phyloP scores from a whole-genome alignment of 2,329 filamentous ascomycete genomes.

The Ophiostoma tasmaniense region DNA sequence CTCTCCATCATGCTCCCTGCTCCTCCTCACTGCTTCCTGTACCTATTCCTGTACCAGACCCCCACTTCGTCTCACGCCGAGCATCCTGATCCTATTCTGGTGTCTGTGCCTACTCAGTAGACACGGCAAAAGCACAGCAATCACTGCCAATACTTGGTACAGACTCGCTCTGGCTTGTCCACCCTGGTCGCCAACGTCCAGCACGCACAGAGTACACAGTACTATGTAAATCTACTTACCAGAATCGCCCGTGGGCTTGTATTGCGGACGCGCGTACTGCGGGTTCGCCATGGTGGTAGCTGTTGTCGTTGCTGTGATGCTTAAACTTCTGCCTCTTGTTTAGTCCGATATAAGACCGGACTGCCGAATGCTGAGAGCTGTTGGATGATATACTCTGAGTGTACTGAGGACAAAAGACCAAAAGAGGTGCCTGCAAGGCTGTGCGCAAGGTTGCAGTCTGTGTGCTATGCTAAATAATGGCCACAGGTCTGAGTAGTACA shows the following conservation, averaged over 20 bases:
- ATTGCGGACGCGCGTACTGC: slow-evolving; percentile 18
- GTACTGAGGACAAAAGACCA: not conserved
- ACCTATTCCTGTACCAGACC: not conserved
- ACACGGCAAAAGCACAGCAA: too few relatives aligned
- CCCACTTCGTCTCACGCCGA: not conserved
- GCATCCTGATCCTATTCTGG: not conserved
- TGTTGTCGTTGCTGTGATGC: slow-evolving; percentile 9
- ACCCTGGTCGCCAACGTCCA: not conserved
- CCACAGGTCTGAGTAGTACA: slow-evolving; percentile 2
- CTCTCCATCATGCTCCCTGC: not conserved
- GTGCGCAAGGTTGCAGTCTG: not conserved
- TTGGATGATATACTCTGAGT: not conserved
- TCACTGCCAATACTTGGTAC: too few relatives aligned
- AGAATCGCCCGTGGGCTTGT: not conserved
- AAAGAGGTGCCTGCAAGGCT: not conserved
- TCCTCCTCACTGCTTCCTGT: not conserved
- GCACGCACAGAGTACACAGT: not conserved
- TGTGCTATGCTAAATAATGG: slow-evolving; percentile 1
- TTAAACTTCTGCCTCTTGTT: not conserved
- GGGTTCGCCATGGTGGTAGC: slow-evolving; percentile 19
- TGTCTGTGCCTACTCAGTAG: too few relatives aligned
- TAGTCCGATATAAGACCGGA: not conserved
- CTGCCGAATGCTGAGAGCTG: not conserved
- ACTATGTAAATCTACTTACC: not conserved
- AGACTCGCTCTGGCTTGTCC: too few relatives aligned